Percentiles rank a stretch among this genome's conserved stretches.
phyloP scores from a whole-genome alignment of 2,329 filamentous ascomycete genomes.

The Epichloe elymi region DNA sequence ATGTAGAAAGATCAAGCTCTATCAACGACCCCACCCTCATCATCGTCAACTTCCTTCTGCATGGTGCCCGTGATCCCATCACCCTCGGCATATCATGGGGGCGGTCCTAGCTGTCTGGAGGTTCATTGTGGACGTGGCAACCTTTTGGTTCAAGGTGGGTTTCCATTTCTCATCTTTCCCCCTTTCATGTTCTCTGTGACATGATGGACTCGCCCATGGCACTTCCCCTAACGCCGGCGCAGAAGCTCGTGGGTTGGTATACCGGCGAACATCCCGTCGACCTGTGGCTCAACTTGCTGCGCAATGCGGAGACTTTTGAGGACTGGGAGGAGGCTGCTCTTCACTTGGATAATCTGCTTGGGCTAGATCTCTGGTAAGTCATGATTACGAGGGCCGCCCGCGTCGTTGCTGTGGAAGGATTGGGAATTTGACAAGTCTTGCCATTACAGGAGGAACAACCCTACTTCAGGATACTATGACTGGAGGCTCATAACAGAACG shows the following conservation, averaged over 20 bases:
- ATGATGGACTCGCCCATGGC: conserved; percentile 7
- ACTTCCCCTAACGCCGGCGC: conserved; percentile 15
- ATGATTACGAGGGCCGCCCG: neutral
- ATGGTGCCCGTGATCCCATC: conserved; percentile 15
- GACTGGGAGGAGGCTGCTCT: conserved; percentile 80
- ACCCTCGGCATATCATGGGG: conserved; percentile 26
- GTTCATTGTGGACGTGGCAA: conserved; percentile 46
- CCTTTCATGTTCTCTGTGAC: conserved; percentile 5
- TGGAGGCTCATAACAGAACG: conserved; percentile 72
- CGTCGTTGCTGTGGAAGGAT: too few relatives aligned
- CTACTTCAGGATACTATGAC: conserved; percentile 71
- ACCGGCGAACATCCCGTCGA: conserved; percentile 49
- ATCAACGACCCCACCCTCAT: neutral
- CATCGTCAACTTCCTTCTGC: neutral
- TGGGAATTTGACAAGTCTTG: neutral
- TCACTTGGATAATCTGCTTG: conserved; percentile 69
- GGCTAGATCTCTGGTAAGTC: conserved; percentile 63
- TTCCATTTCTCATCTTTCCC: neutral
- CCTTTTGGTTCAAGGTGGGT: conserved; percentile 49
- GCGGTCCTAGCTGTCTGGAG: conserved; percentile 37
- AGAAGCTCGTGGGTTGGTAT: conserved; percentile 61
- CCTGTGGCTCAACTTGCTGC: conserved; percentile 51
- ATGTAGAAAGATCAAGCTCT: neutral
- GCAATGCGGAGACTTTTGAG: conserved; percentile 57
- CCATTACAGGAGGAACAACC: conserved; percentile 58